Base-by-base conservation (phyloP, 2,329 filamentous ascomycete species). In the Paraconiothyrium sp. region DNA sequence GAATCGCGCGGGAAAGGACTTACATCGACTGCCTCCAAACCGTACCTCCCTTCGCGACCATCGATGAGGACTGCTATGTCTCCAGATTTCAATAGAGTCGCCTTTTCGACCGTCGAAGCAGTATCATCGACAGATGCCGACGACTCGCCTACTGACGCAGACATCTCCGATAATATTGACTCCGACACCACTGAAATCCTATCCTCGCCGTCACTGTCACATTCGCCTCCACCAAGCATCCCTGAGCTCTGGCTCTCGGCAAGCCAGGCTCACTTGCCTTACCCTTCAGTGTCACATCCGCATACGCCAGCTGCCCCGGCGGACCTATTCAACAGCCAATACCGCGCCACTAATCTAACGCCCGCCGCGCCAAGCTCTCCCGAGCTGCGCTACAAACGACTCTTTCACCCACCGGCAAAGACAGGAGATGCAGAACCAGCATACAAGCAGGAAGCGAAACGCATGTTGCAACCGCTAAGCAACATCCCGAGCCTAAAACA, bases 361-460 rank as follows among this genome's bases (percentile, higher is more conserved):
- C 58, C 72, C 52, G 37, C 66, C 47, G 61, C 54, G 10, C 76
- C 78, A 0, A 81, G 78, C 63, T 76, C 76, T 1, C 78, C 80
- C 1, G 80, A 81, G 58, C 61, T 74, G 1, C 73, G 73, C 4
- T 83, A 82, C 61, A 81, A 81, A 67, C 72, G 72, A 4, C 66
- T 82, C 0, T 82, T 82, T 60, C 80, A 82, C 35, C 68, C 72
- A 1, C 62, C 70, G 2, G 62, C 62, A 13, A 14, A 52, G 22
- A 6, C 4, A 10, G 2, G 30, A 8, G 22, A 52, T 3, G n/a
- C 46, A 30, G 46, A 50, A 16, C 47, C 60, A n/a, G 52, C 61
- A 13, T 52, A 49, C 43, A 61, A 65, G 37, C 37, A 48, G n/a
- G 66, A 65, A 54, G 52, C 58, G 6, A 51, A 60, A 27, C 46